Conservation (phyloP, 257 asterid species). For the Solanum tacnaense region DNA sequence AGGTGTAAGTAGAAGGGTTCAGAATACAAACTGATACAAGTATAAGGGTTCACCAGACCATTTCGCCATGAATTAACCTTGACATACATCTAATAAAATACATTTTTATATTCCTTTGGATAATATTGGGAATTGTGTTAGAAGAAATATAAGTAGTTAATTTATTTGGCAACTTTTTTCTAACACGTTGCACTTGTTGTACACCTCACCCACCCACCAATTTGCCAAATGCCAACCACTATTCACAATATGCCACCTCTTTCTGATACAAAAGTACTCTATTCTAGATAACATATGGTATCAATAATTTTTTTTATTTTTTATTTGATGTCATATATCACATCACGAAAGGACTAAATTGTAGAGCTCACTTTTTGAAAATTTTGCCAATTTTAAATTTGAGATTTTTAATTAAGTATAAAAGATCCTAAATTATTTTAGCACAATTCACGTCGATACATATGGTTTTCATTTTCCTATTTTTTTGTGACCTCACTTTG, state of each 20-base stretch:
- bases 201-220: neutral
- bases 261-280: neutral
- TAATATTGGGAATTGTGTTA: neutral
- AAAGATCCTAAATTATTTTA: too few species aligned
- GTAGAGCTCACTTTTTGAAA: too few species aligned
- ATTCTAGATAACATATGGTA: neutral
- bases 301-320: neutral
- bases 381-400: too few species aligned
- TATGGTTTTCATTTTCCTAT: neutral
- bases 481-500: neutral
- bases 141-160: neutral
- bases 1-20: too few species aligned
- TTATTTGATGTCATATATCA: neutral
- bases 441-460: neutral
- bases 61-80: neutral
- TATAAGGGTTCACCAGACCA: too few species aligned
- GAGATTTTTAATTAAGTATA: neutral
- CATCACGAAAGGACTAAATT: fast-evolving
- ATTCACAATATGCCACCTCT: neutral
- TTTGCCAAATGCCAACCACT: neutral
- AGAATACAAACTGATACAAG: too few species aligned
- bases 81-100: neutral
- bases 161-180: neutral
- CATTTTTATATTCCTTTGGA: neutral
- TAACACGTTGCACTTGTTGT: neutral